Percentiles rank a stretch among this genome's conserved stretches.
Conservation (phyloP, 768 basidiomycete species). For the Phylloporus sp. region DNA sequence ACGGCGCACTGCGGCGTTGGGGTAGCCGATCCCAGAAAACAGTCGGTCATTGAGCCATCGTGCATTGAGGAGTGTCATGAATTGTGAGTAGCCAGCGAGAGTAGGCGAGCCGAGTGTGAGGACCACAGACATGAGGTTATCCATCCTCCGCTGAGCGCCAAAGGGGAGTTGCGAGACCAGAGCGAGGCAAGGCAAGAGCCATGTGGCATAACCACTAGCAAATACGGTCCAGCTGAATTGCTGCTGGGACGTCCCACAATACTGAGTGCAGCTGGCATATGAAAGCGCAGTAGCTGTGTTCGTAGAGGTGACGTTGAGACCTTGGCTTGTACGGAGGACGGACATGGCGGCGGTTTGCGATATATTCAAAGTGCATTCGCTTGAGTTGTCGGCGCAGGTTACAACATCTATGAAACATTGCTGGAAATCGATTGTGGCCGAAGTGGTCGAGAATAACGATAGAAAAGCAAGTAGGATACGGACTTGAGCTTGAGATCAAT, state of each 20-base stretch:
- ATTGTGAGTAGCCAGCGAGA: slow-evolving; percentile 41
- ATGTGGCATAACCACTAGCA: not conserved
- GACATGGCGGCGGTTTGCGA: slow-evolving; percentile 8
- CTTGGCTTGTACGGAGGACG: too few relatives aligned
- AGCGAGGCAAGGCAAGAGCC: not conserved
- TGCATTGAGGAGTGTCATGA: not conserved
- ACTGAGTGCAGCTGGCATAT: not conserved
- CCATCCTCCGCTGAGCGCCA: not conserved
- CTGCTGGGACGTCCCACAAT: slow-evolving; percentile 10
- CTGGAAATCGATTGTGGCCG: slow-evolving; percentile 1
- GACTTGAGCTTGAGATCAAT: not conserved
- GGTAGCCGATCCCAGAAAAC: slow-evolving; percentile 31
- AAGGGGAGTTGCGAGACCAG: not conserved
- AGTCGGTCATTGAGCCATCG: slow-evolving; percentile 23
- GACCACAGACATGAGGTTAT: slow-evolving; percentile 39
- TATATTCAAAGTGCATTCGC: not conserved
- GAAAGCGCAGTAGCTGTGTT: slow-evolving; percentile 6
- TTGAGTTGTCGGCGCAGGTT: not conserved
- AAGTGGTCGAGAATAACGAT: not conserved
- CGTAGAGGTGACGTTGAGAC: not conserved
- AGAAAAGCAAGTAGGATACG: not conserved
- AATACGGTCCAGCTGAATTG: slow-evolving; percentile 16
- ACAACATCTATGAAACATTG: slow-evolving; percentile 12
- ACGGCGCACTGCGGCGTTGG: not conserved
- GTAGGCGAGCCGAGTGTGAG: slow-evolving; percentile 43